A percentile compares a stretch with the other conserved stretches of the same genome.
These are phyloP conservation scores for Yarrowia bubula DNA, from an alignment of 805 yeast species.

Conservation along the genomic window DNA sequence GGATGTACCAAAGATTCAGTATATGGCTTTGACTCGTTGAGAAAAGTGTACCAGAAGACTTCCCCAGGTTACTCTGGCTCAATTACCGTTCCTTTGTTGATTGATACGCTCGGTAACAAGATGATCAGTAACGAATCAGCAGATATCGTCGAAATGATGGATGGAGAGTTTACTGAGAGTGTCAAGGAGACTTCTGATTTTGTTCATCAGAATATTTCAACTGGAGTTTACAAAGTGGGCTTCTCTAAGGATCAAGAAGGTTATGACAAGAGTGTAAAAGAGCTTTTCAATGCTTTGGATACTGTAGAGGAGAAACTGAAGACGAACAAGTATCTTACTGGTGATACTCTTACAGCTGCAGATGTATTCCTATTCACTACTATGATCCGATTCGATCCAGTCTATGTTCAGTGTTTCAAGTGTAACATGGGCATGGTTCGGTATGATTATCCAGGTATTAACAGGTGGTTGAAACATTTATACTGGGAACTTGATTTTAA, in stretches of 20 bases:
- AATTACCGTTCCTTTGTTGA: constrained; percentile 87
- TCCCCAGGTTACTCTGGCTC: constrained; percentile 75
- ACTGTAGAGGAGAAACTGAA: constrained; percentile 61
- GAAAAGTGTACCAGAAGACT: constrained; percentile 71
- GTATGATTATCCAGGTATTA: constrained; percentile 69
- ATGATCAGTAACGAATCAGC: constrained; percentile 90
- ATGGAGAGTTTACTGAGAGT: constrained; percentile 58
- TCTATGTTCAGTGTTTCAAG: constrained; percentile 93
- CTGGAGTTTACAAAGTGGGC: constrained; percentile 91
- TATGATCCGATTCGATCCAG: constrained; percentile 85
- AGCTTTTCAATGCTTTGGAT: constrained; percentile 65
- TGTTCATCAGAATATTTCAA: constrained; percentile 81
- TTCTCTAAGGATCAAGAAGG: constrained; percentile 81
- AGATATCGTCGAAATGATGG: constrained; percentile 62
- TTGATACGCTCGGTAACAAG: constrained; percentile 79
- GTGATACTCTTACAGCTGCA: constrained; percentile 77
- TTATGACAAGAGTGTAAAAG: constrained; percentile 64
- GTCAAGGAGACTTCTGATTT: constrained; percentile 54
- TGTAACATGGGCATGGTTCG: constrained; percentile 83
- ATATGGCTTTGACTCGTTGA: constrained; percentile 57
- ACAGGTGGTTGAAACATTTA: constrained; percentile 75
- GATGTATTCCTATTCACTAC: constrained; percentile 86
- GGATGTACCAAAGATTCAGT: constrained; percentile 56
- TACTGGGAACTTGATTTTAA: constrained; percentile 79
- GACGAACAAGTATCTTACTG: constrained; percentile 50